Conservation (phyloP, 192 early-diverging fungal genomes). For the Tieghemiomyces parasiticus region DNA sequence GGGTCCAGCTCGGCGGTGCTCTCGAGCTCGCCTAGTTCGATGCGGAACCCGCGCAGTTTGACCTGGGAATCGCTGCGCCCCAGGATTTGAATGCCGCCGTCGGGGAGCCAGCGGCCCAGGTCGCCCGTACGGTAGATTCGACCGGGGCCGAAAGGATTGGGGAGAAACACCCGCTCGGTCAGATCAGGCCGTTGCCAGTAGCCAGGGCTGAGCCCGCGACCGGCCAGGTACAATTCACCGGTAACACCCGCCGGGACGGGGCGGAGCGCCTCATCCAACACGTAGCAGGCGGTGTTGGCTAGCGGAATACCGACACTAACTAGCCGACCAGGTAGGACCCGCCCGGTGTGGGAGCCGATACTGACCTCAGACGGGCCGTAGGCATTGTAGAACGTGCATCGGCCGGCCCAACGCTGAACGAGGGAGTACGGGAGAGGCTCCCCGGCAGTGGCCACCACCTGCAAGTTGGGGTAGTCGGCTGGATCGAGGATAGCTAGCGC, state of each 20-base stretch:
- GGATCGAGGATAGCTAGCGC: slow-evolving; percentile 3
- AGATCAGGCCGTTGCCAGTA: slow-evolving; percentile 22
- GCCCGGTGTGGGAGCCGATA: neutral
- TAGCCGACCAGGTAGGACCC: neutral
- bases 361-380: slow-evolving; percentile 5
- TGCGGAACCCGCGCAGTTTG: slow-evolving; percentile 23
- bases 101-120: slow-evolving; percentile 16
- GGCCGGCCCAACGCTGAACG: neutral
- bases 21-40: slow-evolving; percentile 23
- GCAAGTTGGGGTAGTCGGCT: neutral
- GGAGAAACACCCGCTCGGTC: slow-evolving; percentile 18
- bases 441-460: neutral
- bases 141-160: slow-evolving; percentile 19
- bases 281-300: slow-evolving; percentile 14
- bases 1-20: slow-evolving; percentile 10
- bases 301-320: slow-evolving; percentile 16
- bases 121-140: slow-evolving; percentile 24
- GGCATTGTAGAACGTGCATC: slow-evolving; percentile 3
- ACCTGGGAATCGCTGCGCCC: slow-evolving; percentile 22
- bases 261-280: slow-evolving; percentile 13
- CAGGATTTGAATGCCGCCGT: slow-evolving; percentile 17
- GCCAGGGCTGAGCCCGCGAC: slow-evolving; percentile 17
- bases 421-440: slow-evolving; percentile 1
- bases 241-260: slow-evolving; percentile 17
- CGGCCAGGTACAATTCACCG: slow-evolving; percentile 22